Evolutionary conservation across 1,284 basidiomycete genomes (phyloP).

Genomic region (Naganishia sp.): DNA sequence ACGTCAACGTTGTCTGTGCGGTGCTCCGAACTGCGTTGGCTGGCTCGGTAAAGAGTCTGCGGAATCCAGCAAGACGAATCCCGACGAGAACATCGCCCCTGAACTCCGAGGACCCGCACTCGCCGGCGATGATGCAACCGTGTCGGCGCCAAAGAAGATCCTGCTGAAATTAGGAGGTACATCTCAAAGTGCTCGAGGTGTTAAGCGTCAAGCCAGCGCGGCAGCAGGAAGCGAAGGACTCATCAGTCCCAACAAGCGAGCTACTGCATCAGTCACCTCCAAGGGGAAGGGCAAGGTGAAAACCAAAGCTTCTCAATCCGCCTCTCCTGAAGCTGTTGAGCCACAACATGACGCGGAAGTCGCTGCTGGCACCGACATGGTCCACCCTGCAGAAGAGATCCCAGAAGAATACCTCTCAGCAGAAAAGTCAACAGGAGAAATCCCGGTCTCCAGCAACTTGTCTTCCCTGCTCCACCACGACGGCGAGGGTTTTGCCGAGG

Average conservation of each 20-base stretch:
- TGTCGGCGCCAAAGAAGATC: constrained; percentile 16
- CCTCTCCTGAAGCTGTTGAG: neutral
- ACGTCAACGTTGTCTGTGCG: constrained; percentile 52
- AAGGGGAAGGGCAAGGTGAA: constrained; percentile 11
- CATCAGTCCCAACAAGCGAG: neutral
- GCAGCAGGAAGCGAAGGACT: neutral
- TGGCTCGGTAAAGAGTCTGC: constrained; percentile 49
- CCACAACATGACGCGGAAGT: neutral
- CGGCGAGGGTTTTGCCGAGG: constrained; percentile 14
- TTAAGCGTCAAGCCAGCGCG: constrained; percentile 4
- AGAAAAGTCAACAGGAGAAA: constrained; percentile 4
- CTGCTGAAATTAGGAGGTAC: constrained; percentile 8
- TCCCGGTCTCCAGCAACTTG: constrained; percentile 2
- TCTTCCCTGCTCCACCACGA: constrained; percentile 7
- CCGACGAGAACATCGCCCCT: constrained; percentile 16
- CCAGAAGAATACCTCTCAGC: constrained; percentile 12
- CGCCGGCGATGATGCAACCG: neutral
- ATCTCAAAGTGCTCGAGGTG: constrained; percentile 7
- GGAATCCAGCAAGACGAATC: constrained; percentile 33
- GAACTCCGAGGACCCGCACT: constrained; percentile 5
- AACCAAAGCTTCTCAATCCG: neutral
- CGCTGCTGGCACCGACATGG: neutral
- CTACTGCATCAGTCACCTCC: neutral
- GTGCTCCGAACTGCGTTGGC: constrained; percentile 50
- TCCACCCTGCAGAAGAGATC: too few relatives aligned